Conservation (phyloP, 768 basidiomycete species). For the Gloeophyllum trabeum region DNA sequence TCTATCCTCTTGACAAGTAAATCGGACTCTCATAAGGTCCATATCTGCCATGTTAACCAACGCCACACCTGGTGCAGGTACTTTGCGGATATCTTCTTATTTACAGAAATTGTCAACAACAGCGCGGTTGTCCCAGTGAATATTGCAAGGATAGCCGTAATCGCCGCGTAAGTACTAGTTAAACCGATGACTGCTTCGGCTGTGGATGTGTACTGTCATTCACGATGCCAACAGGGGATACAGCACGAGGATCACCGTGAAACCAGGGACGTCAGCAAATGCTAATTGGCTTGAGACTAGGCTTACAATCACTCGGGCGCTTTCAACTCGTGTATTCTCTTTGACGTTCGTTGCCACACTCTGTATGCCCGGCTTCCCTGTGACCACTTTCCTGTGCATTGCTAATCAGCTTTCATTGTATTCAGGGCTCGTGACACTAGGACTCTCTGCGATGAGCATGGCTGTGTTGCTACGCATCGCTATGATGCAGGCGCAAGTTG, state of each 20-base stretch:
- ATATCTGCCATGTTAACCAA: neutral
- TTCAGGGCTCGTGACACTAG: neutral
- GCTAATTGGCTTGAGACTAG: neutral
- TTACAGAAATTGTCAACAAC: neutral
- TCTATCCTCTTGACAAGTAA: neutral
- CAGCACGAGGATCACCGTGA: neutral
- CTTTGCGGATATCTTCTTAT: neutral
- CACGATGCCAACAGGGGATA: neutral
- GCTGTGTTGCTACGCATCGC: slow-evolving; percentile 9
- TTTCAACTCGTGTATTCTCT: neutral
- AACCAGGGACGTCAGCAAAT: neutral
- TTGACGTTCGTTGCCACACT: neutral
- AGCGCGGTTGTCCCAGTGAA: neutral
- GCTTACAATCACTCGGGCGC: neutral
- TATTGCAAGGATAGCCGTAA: neutral
- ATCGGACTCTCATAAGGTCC: neutral
- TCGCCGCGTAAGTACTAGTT: neutral
- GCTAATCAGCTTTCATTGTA: neutral
- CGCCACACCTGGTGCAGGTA: neutral
- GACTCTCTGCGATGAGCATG: neutral
- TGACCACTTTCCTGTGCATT: neutral
- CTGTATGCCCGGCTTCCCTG: neutral
- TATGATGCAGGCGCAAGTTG: slow-evolving; percentile 8
- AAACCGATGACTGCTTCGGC: neutral
- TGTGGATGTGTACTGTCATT: neutral